phyloP scores from a whole-genome alignment of 78 protist species.

The Corallochytrium limacisporum region DNA sequence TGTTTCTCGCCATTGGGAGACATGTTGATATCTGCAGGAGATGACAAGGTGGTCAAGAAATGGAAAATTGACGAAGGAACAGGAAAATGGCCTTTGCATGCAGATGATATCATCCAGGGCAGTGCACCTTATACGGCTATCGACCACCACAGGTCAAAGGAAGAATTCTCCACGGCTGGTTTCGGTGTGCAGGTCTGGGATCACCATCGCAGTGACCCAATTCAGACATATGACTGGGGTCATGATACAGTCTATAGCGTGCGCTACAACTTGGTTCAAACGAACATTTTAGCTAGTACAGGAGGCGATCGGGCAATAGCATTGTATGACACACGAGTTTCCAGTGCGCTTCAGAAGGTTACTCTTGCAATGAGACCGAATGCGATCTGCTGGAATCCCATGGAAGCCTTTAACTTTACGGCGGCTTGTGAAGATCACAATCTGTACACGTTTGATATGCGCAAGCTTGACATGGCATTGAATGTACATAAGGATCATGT shows the following conservation, averaged over 20 bases:
- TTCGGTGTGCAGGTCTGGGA: slow-evolving; percentile 10
- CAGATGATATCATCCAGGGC: neutral
- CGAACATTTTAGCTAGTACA: slow-evolving; percentile 38
- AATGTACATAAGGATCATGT: slow-evolving; percentile 77
- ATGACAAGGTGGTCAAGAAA: slow-evolving; percentile 66
- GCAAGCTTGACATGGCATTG: slow-evolving; percentile 62
- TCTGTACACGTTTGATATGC: slow-evolving; percentile 81
- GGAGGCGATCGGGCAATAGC: slow-evolving; percentile 60
- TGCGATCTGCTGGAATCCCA: slow-evolving; percentile 77
- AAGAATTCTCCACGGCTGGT: slow-evolving; percentile 30
- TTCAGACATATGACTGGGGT: slow-evolving; percentile 58
- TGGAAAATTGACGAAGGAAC: neutral
- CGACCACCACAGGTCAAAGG: slow-evolving; percentile 37
- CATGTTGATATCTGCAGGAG: slow-evolving; percentile 26
- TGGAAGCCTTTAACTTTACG: slow-evolving; percentile 62
- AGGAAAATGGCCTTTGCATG: neutral
- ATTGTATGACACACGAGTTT: slow-evolving; percentile 67
- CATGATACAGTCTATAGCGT: slow-evolving; percentile 45
- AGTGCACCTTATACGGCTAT: slow-evolving; percentile 16
- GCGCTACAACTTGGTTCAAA: slow-evolving; percentile 71
- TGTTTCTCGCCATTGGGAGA: slow-evolving; percentile 32
- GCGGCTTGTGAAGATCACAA: slow-evolving; percentile 84
- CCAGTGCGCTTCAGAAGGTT: slow-evolving; percentile 51
- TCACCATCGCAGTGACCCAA: slow-evolving; percentile 9
- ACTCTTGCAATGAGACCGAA: slow-evolving; percentile 5